Percentiles rank a stretch among this genome's conserved stretches.
Evolutionary conservation across 148 eudicot genomes (phyloP).

Genomic region (Rheum nobile): DNA sequence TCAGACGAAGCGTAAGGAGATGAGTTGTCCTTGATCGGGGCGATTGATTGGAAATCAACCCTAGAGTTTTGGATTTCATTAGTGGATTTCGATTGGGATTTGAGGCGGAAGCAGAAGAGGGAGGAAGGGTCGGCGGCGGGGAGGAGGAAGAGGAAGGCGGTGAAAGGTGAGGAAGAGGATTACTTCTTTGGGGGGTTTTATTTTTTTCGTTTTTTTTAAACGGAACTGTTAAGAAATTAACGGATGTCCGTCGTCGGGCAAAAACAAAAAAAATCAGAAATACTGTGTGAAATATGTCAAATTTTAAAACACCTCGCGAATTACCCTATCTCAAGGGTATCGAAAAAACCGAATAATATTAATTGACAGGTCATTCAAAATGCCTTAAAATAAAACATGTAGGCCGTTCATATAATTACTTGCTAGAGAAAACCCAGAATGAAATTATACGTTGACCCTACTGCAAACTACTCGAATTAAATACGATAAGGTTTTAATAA

Average conservation of each 20-base stretch:
- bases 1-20: slow-evolving; percentile 13
- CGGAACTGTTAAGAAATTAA: no score
- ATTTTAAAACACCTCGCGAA: no score
- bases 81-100: slow-evolving; percentile 2
- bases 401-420: no score
- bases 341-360: no score
- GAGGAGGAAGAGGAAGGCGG: slow-evolving; percentile 24
- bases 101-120: slow-evolving; percentile 16
- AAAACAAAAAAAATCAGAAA: no score
- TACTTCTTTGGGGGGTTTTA: no score
- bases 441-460: background rate
- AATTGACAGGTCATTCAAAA: no score
- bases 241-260: no score
- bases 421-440: background rate
- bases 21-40: slow-evolving; percentile 14
- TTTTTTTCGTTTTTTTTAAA: no score
- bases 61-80: slow-evolving; percentile 13
- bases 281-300: no score
- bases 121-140: slow-evolving; percentile 16
- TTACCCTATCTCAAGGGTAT: no score
- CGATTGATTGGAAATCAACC: slow-evolving; percentile 18
- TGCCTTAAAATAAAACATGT: no score
- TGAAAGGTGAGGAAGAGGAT: slow-evolving; percentile 18
- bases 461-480: background rate
- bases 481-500: background rate